Evolutionary conservation across 331 rosid species (phyloP), one percentile per base, ranked within the genome.

Genomic region (Erythrophleum ivorense): DNA sequence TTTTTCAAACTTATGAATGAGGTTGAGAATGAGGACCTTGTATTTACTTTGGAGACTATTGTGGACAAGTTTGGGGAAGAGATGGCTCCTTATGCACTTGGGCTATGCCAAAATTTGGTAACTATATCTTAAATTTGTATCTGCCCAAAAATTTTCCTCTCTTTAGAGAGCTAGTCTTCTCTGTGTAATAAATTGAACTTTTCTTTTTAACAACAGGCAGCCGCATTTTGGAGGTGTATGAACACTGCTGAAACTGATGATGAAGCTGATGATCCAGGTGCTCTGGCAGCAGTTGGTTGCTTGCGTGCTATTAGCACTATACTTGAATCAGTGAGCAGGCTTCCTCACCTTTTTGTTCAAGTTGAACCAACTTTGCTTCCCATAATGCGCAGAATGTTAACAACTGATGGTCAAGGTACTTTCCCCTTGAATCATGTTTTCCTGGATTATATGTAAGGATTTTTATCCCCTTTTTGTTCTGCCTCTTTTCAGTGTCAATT

Each of bases 171-270:
- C 60, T 59, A 16, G 33, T 64, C 33, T 68, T 21, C 48, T 66
- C 10, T 45, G 24, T 70, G 41, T 41, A 53, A 13, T 75, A 69
- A 50, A 5, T 7, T 7, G 2, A 13, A 45, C 3, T 67, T 21
- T 14, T 53, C 13, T 54, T 63, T 75, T 36, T 8, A 60, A 78
- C 13, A 55, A 77, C 90, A 95, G 98, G 97, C 97, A 18, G 90
- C 97, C 52, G 97, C 98, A 72, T 95, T 95, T 86, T 93, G 98
- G 98, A 91, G 97, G 90, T 95, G 98, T 85, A 95, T 95, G 97
- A 91, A 85, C 84, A 84, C 93, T 33, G 94, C 97, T 54, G 98
- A 93, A 88, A 92, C 92, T 69, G 98, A 95, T 31, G 98, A 95
- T 15, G 98, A 95, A 7, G 92, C 84, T 77, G 98, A 93, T 83